phyloP scores from a whole-genome alignment of 1,284 basidiomycete genomes.

The Melampsora larici-populina region DNA sequence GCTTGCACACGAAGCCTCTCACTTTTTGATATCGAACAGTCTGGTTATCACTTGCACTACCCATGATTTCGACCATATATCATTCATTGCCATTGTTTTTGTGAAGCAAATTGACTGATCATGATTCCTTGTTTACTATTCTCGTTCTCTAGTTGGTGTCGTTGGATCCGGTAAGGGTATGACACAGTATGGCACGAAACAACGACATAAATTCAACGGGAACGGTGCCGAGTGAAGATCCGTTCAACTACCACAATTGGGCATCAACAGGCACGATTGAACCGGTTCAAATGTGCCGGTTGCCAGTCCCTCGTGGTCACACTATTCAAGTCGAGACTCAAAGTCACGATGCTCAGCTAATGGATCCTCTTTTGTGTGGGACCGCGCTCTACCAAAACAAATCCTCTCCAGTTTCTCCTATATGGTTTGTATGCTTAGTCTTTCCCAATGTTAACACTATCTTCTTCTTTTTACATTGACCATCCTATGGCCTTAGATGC shows the following conservation, averaged over 20 bases:
- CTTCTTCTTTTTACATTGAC: not conserved
- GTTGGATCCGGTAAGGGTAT: conserved; percentile 90
- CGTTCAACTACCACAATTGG: not conserved
- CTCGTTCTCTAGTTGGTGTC: conserved; percentile 69
- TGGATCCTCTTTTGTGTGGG: not conserved
- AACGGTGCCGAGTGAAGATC: conserved; percentile 17
- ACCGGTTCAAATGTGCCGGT: not conserved
- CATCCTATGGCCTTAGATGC: not conserved
- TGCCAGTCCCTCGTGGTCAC: not conserved
- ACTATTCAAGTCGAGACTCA: not conserved
- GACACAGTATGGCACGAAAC: conserved; percentile 70
- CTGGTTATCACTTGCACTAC: not conserved
- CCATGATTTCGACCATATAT: not conserved
- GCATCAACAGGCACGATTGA: not conserved
- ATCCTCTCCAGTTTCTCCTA: not conserved
- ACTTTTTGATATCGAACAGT: not conserved
- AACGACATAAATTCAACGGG: conserved; percentile 72
- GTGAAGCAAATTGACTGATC: not conserved
- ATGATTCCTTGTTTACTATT: conserved; percentile 10
- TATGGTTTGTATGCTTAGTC: conserved; percentile 3
- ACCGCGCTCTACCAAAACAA: not conserved
- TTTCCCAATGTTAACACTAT: not conserved
- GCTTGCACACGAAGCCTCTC: not conserved
- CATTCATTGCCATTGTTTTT: not conserved
- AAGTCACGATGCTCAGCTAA: not conserved